These are phyloP conservation scores for Cladosporium sp. DNA, from an alignment of 2,329 filamentous ascomycete species.

Conservation along the genomic window DNA sequence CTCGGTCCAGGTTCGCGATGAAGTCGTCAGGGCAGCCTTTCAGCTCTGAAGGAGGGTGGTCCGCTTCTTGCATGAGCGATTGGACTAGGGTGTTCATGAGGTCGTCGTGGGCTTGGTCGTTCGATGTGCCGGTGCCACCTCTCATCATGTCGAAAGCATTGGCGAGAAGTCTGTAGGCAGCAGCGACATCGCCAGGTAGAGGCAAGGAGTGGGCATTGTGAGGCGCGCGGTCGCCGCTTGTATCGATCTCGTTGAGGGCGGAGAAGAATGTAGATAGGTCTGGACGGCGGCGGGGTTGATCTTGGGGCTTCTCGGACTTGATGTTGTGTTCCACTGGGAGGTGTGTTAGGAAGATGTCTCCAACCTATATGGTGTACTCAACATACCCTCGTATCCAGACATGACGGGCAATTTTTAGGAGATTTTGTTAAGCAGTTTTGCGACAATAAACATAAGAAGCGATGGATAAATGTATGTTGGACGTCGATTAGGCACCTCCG, in stretches of 20 bases:
- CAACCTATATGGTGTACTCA: too few species aligned
- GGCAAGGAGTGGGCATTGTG: slow-evolving; percentile 61
- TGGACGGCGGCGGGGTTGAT: slow-evolving; percentile 53
- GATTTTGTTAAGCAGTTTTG: not conserved
- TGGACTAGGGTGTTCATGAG: slow-evolving; percentile 59
- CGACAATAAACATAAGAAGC: not conserved
- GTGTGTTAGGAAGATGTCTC: not conserved
- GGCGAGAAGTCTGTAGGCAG: slow-evolving; percentile 61
- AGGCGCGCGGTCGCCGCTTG: slow-evolving; percentile 51
- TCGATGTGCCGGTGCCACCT: slow-evolving; percentile 27
- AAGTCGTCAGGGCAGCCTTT: slow-evolving; percentile 64
- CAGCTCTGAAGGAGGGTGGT: slow-evolving; percentile 61
- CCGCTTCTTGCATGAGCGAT: slow-evolving; percentile 56
- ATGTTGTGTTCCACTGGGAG: slow-evolving; percentile 53
- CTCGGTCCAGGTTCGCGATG: slow-evolving; percentile 60
- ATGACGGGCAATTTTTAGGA: slow-evolving; percentile 32
- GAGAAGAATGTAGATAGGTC: slow-evolving; percentile 68
- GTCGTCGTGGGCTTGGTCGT: slow-evolving; percentile 34
- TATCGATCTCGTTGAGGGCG: slow-evolving; percentile 60
- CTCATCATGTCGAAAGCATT: slow-evolving; percentile 64
- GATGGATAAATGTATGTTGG: not conserved
- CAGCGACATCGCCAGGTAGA: slow-evolving; percentile 61
- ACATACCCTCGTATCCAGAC: slow-evolving; percentile 51
- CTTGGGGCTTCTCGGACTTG: slow-evolving; percentile 39
- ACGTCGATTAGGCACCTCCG: slow-evolving; percentile 24